Evolutionary conservation across 129 eudicot genomes (phyloP), one percentile per base, ranked within the genome.

Genomic region (Flaveria robusta): DNA sequence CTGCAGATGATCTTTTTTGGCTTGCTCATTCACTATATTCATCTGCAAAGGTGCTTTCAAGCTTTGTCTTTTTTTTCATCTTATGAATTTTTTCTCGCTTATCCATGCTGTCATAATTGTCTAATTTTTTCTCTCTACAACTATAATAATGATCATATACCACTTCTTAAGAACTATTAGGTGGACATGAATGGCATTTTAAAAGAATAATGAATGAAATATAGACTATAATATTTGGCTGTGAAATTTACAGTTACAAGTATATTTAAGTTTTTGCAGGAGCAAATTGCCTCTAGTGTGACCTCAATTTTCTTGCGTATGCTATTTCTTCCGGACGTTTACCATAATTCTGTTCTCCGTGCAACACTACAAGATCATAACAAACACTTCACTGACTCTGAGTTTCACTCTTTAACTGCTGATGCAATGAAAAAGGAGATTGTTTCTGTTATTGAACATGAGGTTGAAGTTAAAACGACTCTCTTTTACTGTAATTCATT

Each of bases 321-420:
- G 80, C 88, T 94, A 72, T 90, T 94, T 83, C 88, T 79, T 86
- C 97, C 97, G 0, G 99, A 95, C 16, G 88, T 91, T 77, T 80
- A 86, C 81, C 88, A 88, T 70, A 77, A 58, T 79, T 66, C 81
- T 49, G 90, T 77, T 70, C 78, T 94, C 34, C 92, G 92, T 54
- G 85, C 77, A 70, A 91, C 96, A 51, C 78, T 94, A 54, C 88
- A 84, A 74, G 85, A 91, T 77, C 93, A 87, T 80, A 86, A 86
- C 84, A 94, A 85, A 81, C 94, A 87, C 82, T 84, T 90, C 66
- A 83, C 92, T 39, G 96, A 94, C 83, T 84, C 90, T 0, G 97
- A 87, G 79, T 89, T 94, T 84, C 69, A 82, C 69, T 86, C 96
- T 23, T 77, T 94, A 31, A 89, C 92, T 60, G 88, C 85, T 71